Base-by-base conservation (phyloP, 2,329 filamentous ascomycete genomes). In the Calonectria leucothoes region DNA sequence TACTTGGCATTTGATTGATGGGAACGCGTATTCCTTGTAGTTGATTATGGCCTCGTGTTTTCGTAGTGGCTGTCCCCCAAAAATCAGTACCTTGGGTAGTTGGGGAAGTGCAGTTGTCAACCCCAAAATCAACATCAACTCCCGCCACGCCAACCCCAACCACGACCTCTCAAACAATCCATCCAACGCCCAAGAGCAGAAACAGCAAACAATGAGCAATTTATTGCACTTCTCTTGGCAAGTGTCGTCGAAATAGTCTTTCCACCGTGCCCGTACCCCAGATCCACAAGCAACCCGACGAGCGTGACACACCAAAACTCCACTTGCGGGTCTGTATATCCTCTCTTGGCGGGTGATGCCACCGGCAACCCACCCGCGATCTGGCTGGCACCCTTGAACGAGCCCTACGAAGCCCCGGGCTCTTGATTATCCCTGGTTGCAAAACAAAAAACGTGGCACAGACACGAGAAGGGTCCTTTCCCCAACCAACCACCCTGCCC, bases 271-370 rank as follows among this genome's bases (percentile, higher is more conserved):
- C 23, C 59, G 17, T 42, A 57, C 45, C 45, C 33, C 37, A 64
- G 64, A 51, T 66, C 64, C 64, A 66, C 64, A 37, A 52, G 51
- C 23, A 42, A 57, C n/a, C 51, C 48, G 65, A 48, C 27, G 65
- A 67, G 27, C 31, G 49, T 67, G 65, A 67, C 65, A 67, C 65
- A 67, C 51, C 39, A 39, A 67, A 67, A 67, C 65, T 57, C 65
- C 65, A 45, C 65, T 42, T 64, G 39, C 59, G 37, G 59, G 59
- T 42, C 59, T 64, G 12, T 29, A 48, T 31, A 45, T 64, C 37
- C 37, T 31, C 25, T 48, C 29, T 25, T 48, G 64, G 33, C 17
- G 17, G 37, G 59, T 5, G 29, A 31, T 33, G 59, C 59, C 27
- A 64, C 39, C 59, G 25, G 55, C 59, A 45, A 23, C 37, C 37